phyloP scores from a whole-genome alignment of 768 basidiomycete species.

The Mycena chlorophos region DNA sequence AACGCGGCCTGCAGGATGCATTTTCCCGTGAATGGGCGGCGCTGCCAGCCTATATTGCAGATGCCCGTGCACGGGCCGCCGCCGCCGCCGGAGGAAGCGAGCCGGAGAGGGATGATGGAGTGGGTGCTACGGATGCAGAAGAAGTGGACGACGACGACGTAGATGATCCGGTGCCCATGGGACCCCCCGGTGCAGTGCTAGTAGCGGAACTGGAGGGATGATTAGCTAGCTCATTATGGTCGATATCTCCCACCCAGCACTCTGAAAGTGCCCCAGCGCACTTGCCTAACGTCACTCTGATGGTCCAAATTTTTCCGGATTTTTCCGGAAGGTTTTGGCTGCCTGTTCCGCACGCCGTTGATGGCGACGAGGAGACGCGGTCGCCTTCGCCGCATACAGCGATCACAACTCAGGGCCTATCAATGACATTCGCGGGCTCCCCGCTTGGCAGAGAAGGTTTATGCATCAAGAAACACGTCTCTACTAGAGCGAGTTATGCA shows the following conservation, averaged over 20 bases:
- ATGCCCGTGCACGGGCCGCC: background rate
- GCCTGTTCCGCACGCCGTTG: background rate
- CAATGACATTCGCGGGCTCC: background rate
- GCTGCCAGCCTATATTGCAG: background rate
- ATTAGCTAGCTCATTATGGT: background rate
- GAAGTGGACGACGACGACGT: background rate
- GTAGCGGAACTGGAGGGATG: background rate
- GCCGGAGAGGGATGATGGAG: background rate
- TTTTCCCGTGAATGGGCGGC: background rate
- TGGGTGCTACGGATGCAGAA: background rate
- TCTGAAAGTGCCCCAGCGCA: background rate
- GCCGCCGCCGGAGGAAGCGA: background rate
- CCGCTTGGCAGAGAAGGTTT: background rate
- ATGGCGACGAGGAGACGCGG: background rate
- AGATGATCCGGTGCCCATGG: background rate
- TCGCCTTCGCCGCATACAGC: background rate
- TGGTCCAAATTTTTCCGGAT: background rate
- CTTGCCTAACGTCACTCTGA: background rate
- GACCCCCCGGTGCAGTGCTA: background rate
- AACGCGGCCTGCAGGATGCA: background rate
- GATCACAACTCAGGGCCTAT: background rate
- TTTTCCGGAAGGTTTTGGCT: background rate
- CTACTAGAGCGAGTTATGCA: background rate
- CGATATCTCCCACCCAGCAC: background rate
- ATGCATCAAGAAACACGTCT: background rate